Conservation (phyloP, 2,329 filamentous ascomycete genomes). For the Sarocladiaceae sp. region DNA sequence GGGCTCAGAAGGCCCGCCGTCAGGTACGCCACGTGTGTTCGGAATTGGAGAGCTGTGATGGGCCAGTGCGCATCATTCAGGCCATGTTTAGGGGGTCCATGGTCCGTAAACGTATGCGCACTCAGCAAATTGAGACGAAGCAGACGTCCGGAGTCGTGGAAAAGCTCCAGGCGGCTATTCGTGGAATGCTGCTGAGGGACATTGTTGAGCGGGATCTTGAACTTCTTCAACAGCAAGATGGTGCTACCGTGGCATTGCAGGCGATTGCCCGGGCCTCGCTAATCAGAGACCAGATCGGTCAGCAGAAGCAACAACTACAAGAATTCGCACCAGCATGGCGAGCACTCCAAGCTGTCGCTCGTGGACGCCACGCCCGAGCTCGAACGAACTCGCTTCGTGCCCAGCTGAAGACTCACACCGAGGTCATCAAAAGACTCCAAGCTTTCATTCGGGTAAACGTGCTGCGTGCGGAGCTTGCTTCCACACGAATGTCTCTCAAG, state of each 20-base stretch:
- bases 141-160: conserved; percentile 45
- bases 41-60: conserved; percentile 56
- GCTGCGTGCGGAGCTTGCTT: conserved; percentile 43
- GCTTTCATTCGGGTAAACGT: conserved; percentile 47
- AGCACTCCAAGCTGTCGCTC: conserved; percentile 32
- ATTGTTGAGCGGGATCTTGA: conserved; percentile 47
- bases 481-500: conserved; percentile 41
- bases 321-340: conserved; percentile 44
- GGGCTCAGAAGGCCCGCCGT: conserved; percentile 58
- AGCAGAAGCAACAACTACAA: conserved; percentile 44
- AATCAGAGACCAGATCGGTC: conserved; percentile 46
- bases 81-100: conserved; percentile 62
- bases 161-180: conserved; percentile 58
- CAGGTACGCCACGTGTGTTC: conserved; percentile 49
- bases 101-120: conserved; percentile 49
- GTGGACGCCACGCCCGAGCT: conserved; percentile 43
- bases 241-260: conserved; percentile 52
- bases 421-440: conserved; percentile 43
- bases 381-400: conserved; percentile 37
- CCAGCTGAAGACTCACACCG: conserved; percentile 39
- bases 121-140: conserved; percentile 50
- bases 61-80: conserved; percentile 60
- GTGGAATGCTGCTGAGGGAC: conserved; percentile 59
- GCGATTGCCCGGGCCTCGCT: conserved; percentile 59
- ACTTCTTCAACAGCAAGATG: conserved; percentile 43